phyloP scores from a whole-genome alignment of 345 rosid genomes.

The Hibiscus trionum region DNA sequence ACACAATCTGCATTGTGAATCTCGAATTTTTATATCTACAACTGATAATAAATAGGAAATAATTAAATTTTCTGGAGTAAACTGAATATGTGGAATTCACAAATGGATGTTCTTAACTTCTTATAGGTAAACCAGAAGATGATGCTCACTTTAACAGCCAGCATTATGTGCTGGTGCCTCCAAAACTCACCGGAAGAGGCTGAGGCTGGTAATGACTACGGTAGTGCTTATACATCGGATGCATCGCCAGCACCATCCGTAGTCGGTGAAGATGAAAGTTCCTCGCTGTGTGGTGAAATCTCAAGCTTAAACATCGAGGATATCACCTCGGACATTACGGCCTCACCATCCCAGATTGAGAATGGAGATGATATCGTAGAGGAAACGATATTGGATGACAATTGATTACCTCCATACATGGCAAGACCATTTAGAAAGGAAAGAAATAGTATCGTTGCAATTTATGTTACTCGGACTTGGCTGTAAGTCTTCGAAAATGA shows the following conservation, averaged over 20 bases:
- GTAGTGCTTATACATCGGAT: background rate
- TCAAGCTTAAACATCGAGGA: background rate
- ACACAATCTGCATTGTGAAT: background rate
- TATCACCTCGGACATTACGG: background rate
- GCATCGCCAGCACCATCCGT: background rate
- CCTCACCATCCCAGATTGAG: background rate
- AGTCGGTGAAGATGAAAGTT: background rate
- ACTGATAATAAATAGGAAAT: background rate
- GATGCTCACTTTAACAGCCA: slow-evolving; percentile 75
- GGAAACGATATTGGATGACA: background rate
- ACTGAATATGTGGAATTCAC: background rate
- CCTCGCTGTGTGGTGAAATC: background rate
- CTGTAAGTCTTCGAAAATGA: background rate
- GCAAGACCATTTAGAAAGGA: too few species aligned
- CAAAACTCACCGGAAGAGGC: background rate
- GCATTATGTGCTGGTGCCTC: slow-evolving; percentile 72
- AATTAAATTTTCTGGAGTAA: background rate
- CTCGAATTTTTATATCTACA: background rate
- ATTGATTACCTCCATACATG: background rate
- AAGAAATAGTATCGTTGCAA: too few species aligned
- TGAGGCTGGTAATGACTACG: background rate
- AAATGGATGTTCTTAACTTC: background rate
- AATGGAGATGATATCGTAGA: background rate
- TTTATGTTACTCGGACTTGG: background rate
- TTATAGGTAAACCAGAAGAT: slow-evolving; percentile 84